These are phyloP conservation scores for Candida corydali DNA, from an alignment of 805 yeast genomes.

Conservation along the genomic window DNA sequence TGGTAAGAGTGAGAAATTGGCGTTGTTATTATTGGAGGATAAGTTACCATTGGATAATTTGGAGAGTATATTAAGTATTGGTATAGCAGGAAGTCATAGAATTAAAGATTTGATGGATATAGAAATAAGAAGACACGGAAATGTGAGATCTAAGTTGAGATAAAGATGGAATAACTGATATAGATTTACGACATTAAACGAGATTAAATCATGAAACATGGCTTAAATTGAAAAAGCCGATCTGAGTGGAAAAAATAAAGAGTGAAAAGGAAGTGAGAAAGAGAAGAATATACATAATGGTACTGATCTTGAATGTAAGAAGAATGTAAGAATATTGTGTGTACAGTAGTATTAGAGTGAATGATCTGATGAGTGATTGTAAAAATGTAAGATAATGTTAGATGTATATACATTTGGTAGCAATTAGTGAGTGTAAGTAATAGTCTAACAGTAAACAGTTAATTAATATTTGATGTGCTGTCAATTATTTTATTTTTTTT, in stretches of 20 bases:
- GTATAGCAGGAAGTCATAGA: conserved; percentile 82
- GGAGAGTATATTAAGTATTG: conserved; percentile 72
- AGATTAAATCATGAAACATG: not conserved
- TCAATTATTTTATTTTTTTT: too few relatives aligned
- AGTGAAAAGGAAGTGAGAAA: too few relatives aligned
- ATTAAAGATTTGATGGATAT: conserved; percentile 82
- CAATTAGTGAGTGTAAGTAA: too few relatives aligned
- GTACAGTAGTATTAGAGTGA: too few relatives aligned
- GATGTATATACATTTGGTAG: too few relatives aligned
- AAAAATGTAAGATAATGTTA: too few relatives aligned
- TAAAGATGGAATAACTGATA: not conserved
- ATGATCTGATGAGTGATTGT: too few relatives aligned
- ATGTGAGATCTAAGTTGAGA: conserved; percentile 23
- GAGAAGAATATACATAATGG: too few relatives aligned
- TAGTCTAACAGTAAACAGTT: not conserved
- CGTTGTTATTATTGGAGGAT: conserved; percentile 74
- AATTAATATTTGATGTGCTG: conserved; percentile 4
- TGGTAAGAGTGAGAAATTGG: conserved; percentile 76
- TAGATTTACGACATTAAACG: not conserved
- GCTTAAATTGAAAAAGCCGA: too few relatives aligned
- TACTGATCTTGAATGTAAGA: too few relatives aligned
- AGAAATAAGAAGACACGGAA: conserved; percentile 75
- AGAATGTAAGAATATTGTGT: too few relatives aligned
- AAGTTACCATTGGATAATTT: conserved; percentile 79
- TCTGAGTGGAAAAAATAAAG: too few relatives aligned